Evolutionary conservation across 768 basidiomycete genomes (phyloP).

Genomic region (Obba rivulosa): DNA sequence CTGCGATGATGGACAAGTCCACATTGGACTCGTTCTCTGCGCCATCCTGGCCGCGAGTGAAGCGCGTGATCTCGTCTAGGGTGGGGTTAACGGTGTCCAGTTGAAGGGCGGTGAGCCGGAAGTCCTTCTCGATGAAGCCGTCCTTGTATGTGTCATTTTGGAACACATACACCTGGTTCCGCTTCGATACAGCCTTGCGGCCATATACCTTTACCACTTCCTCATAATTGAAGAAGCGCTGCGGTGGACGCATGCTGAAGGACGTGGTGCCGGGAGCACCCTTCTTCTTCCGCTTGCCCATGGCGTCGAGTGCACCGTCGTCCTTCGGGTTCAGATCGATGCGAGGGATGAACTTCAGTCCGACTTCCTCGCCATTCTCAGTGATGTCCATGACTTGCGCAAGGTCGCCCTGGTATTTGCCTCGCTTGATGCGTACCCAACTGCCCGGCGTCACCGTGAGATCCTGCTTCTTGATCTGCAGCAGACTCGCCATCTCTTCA

Average conservation of each 20-base stretch:
- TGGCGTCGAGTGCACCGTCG: slow-evolving; percentile 47
- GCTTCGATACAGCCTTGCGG: slow-evolving; percentile 67
- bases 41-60: slow-evolving; percentile 72
- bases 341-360: slow-evolving; percentile 92
- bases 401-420: slow-evolving; percentile 90
- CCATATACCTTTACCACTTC: slow-evolving; percentile 87
- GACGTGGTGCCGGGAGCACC: slow-evolving; percentile 37
- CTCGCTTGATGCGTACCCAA: slow-evolving; percentile 94
- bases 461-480: slow-evolving; percentile 95
- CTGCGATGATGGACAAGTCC: slow-evolving; percentile 87
- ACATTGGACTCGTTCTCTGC: slow-evolving; percentile 63
- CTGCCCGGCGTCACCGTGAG: slow-evolving; percentile 76
- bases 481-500: slow-evolving; percentile 94
- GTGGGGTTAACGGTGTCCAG: slow-evolving; percentile 92
- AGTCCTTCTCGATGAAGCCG: slow-evolving; percentile 95
- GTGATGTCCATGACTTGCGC: slow-evolving; percentile 94
- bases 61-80: slow-evolving; percentile 92
- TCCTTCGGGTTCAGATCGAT: slow-evolving; percentile 94
- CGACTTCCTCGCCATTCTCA: slow-evolving; percentile 90
- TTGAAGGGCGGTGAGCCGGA: slow-evolving; percentile 72
- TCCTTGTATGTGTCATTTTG: slow-evolving; percentile 91
- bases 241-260: slow-evolving; percentile 73
- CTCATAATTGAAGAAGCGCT: slow-evolving; percentile 90
- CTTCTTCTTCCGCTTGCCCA: slow-evolving; percentile 77
- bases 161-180: slow-evolving; percentile 77